Base-by-base conservation (phyloP, 2,329 filamentous ascomycete species). In the Aspergillus aculeatinus region DNA sequence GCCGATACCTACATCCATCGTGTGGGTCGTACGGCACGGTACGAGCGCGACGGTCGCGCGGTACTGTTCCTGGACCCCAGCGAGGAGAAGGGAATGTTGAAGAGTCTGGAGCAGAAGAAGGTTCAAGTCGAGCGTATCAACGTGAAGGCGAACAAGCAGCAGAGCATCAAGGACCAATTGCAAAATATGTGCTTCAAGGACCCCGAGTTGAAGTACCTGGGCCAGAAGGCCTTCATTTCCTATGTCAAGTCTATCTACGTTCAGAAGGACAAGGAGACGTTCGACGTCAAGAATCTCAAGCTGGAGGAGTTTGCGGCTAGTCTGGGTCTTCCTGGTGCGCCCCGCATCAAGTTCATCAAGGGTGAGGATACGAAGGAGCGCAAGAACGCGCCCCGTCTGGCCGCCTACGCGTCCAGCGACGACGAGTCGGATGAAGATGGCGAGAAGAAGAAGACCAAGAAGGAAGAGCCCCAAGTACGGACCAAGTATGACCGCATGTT, bases 401-500 rank as follows among this genome's bases (percentile, higher is more conserved):
- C 83, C 54, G 77, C 91, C 51, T 77, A 77, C 10, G 72, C 90
- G 74, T 74, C 90, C 74, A 86, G 85, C 57, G 82, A 86, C n/a
- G 81, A 82, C 27, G 81, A 81, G 10, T 80, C 75, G 4, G 81
- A 79, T 21, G 79, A 73, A 4, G 77, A 75, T 27, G 80, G 79
- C 59, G 80, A 74, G 44, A 69, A 73, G 35, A 82, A 83, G 69
- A 76, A 74, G 60, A 78, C 81, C 62, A 87, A 85, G 74, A 87
- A 88, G 77, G 81, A 83, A 11, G 85, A 87, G 52, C 68, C 67
- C 42, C 68, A 72, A 68, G 91, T 96, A 19, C 86, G 92, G 63
- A 99, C 96, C 33, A 98, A 96, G 76, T 96, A 96, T 74, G 92
- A 99, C 76, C 89, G 92, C 68, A 98, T 99, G 95, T 97, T 98